Percentiles rank a stretch among this genome's conserved stretches.
phyloP scores from a whole-genome alignment of 176 grass and related monocot genomes.

The Saccharum spontaneum region DNA sequence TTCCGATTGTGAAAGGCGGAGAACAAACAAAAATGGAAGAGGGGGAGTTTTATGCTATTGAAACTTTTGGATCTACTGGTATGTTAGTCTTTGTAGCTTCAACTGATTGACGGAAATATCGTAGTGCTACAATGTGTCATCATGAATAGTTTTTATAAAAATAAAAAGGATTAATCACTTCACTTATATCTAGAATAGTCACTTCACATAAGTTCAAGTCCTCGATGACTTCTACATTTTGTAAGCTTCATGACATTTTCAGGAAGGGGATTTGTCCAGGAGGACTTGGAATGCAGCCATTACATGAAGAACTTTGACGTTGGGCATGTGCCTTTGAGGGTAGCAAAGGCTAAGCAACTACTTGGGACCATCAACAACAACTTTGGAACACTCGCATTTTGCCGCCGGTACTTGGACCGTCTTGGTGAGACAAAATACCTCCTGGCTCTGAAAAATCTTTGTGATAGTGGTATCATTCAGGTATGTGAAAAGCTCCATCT shows the following conservation, averaged over 20 bases:
- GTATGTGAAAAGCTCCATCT: conserved; percentile 26
- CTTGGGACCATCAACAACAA: conserved; percentile 95
- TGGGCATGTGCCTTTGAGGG: conserved; percentile 81
- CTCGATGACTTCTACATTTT: conserved; percentile 12
- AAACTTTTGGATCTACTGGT: conserved; percentile 99
- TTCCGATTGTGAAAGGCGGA: conserved; percentile 95
- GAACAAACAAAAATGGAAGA: conserved; percentile 99
- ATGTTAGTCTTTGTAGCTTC: neutral
- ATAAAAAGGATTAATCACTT: neutral
- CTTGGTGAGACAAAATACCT: conserved; percentile 96
- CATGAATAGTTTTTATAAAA: neutral
- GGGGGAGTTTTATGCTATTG: conserved; percentile 96
- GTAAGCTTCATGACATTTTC: conserved; percentile 13
- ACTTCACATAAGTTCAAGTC: neutral
- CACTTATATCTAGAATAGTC: conserved; percentile 4
- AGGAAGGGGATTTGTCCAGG: conserved; percentile 91
- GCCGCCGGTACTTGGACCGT: conserved; percentile 85
- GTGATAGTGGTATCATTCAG: conserved; percentile 82
- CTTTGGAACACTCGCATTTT: conserved; percentile 92
- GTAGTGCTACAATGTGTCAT: neutral
- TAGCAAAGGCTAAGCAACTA: conserved; percentile 85
- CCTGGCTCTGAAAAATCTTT: conserved; percentile 93
- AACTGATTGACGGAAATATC: neutral
- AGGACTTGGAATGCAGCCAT: conserved; percentile 95
- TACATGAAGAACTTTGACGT: conserved; percentile 99